These are phyloP conservation scores for Bruguiera gymnorhiza DNA, from an alignment of 345 rosid species.

Conservation along the genomic window DNA sequence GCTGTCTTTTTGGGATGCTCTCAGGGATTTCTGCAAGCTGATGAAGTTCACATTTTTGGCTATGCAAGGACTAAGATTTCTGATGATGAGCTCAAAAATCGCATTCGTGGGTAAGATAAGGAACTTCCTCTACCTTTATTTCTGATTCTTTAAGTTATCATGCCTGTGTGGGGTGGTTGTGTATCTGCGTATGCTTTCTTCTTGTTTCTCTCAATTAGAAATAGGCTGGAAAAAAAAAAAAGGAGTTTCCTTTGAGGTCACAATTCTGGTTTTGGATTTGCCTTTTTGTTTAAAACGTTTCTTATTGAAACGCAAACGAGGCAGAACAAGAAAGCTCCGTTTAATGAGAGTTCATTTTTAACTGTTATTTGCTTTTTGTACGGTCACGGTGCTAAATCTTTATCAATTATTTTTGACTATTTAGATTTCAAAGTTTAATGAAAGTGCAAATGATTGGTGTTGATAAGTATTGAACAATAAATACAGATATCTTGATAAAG, in stretches of 20 bases:
- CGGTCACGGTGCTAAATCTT: background rate
- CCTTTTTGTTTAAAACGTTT: background rate
- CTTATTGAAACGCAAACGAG: background rate
- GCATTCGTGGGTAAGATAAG: slow-evolving; percentile 62
- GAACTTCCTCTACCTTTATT: background rate
- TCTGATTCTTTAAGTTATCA: background rate
- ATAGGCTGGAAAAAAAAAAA: background rate
- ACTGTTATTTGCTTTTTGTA: background rate
- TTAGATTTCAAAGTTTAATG: slow-evolving; percentile 7
- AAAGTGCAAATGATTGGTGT: slow-evolving; percentile 4
- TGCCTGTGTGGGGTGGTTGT: too few relatives aligned
- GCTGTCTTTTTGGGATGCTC: slow-evolving; percentile 14
- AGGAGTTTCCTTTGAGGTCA: background rate
- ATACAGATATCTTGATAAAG: slow-evolving; percentile 71
- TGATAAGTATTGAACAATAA: slow-evolving; percentile 4
- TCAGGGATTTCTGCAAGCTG: slow-evolving; percentile 75
- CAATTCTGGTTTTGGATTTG: background rate
- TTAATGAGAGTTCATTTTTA: background rate
- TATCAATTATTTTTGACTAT: background rate
- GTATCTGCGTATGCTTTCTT: too few relatives aligned
- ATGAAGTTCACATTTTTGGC: slow-evolving; percentile 90
- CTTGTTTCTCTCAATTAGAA: too few relatives aligned
- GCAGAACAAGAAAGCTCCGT: background rate
- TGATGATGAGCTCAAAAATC: slow-evolving; percentile 62
- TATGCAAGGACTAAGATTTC: slow-evolving; percentile 90